A percentile compares a stretch with the other conserved stretches of the same genome.
Evolutionary conservation across 2,329 filamentous ascomycete genomes (phyloP).

Genomic region (Alternaria burnsii): DNA sequence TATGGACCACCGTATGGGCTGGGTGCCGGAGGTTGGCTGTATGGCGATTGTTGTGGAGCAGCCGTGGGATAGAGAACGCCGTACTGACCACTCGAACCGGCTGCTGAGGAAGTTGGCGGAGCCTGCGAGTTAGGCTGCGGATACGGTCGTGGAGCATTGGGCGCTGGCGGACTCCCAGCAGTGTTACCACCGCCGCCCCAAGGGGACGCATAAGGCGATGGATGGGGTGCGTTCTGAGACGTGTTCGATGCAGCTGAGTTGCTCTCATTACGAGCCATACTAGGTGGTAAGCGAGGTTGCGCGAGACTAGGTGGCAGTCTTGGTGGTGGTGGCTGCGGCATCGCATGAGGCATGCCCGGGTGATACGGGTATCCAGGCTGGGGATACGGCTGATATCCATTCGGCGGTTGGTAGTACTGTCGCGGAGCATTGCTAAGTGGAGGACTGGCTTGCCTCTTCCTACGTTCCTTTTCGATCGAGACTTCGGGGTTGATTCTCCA

Average conservation of each 20-base stretch:
- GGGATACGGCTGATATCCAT: slow-evolving; percentile 41
- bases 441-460: slow-evolving; percentile 60
- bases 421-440: slow-evolving; percentile 46
- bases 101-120: slow-evolving; percentile 32
- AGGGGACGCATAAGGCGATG: slow-evolving; percentile 48
- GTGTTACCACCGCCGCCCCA: slow-evolving; percentile 46
- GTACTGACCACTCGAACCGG: slow-evolving; percentile 42
- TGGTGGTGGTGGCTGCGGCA: slow-evolving; percentile 41
- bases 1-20: slow-evolving; percentile 43
- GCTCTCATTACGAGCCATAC: slow-evolving; percentile 43
- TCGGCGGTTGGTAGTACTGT: slow-evolving; percentile 45
- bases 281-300: slow-evolving; percentile 48
- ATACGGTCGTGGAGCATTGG: slow-evolving; percentile 43
- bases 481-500: slow-evolving; percentile 68
- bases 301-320: slow-evolving; percentile 40
- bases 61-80: slow-evolving; percentile 46
- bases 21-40: slow-evolving; percentile 30
- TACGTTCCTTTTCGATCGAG: slow-evolving; percentile 66
- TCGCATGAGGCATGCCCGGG: slow-evolving; percentile 42
- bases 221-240: slow-evolving; percentile 37
- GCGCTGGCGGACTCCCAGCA: slow-evolving; percentile 35
- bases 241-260: slow-evolving; percentile 32
- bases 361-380: slow-evolving; percentile 42
- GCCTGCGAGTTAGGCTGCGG: slow-evolving; percentile 37
- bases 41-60: slow-evolving; percentile 33